Conservation (phyloP, 805 yeast genomes). For the Wickerhamiella kazuoi region DNA sequence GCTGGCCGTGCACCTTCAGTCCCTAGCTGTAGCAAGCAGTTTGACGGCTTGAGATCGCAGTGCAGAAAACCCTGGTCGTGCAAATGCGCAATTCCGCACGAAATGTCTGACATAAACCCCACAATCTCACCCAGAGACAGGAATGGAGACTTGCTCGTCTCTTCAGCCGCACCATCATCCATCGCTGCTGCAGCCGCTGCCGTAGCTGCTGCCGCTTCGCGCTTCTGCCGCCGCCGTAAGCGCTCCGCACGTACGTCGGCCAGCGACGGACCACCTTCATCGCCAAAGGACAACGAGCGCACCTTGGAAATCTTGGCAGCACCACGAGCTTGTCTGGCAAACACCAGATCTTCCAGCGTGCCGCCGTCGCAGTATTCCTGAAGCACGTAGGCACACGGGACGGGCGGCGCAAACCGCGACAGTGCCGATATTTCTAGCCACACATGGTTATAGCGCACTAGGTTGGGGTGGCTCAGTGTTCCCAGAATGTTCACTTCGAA, state of each 20-base stretch:
- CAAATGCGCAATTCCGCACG: constrained; percentile 50
- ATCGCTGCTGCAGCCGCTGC: too few species aligned
- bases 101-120: constrained; percentile 48
- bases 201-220: background rate
- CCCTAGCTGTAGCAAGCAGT: constrained; percentile 38
- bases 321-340: constrained; percentile 9
- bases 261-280: background rate
- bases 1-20: constrained; percentile 30
- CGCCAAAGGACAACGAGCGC: background rate
- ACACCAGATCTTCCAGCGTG: constrained; percentile 52
- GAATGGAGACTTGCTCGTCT: too few species aligned
- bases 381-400: constrained; percentile 63
- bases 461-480: constrained; percentile 34
- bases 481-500: constrained; percentile 59
- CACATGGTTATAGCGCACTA: constrained; percentile 76
- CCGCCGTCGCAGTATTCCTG: constrained; percentile 87
- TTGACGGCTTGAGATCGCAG: constrained; percentile 77
- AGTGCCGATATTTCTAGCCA: constrained; percentile 61
- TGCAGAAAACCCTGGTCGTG: constrained; percentile 68
- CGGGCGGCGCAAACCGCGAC: constrained; percentile 35
- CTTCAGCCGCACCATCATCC: too few species aligned
- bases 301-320: constrained; percentile 16
- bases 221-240: background rate
- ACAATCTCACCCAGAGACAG: constrained; percentile 51
- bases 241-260: background rate